These are phyloP conservation scores for Salix exigua DNA, from an alignment of 345 rosid genomes.

Conservation along the genomic window DNA sequence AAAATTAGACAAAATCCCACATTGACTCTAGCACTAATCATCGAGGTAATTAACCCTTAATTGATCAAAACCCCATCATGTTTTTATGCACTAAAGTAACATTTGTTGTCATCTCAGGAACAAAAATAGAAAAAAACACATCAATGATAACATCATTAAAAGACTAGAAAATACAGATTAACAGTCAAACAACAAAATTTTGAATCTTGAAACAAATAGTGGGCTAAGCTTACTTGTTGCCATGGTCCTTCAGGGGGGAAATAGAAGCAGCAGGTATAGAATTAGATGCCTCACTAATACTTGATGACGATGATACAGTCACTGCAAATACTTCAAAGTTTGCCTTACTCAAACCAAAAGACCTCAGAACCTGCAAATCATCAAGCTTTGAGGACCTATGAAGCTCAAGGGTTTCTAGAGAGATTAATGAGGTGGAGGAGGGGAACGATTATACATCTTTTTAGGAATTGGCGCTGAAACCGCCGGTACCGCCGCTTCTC, in stretches of 20 bases:
- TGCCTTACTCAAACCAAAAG: slow-evolving; percentile 33
- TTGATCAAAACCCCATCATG: not conserved
- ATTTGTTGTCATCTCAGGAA: not conserved
- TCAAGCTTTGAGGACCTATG: slow-evolving; percentile 36
- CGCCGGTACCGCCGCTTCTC: too few species aligned
- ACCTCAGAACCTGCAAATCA: slow-evolving; percentile 28
- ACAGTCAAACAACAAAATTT: not conserved
- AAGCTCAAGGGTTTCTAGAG: slow-evolving; percentile 35
- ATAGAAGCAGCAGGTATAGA: slow-evolving; percentile 81
- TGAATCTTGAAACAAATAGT: not conserved
- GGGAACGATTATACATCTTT: slow-evolving; percentile 32
- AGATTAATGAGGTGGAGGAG: slow-evolving; percentile 19
- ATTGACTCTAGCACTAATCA: not conserved
- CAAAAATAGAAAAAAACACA: not conserved
- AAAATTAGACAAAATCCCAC: not conserved
- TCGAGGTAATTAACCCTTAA: not conserved
- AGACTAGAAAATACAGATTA: too few species aligned
- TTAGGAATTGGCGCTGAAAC: not conserved
- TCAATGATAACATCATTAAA: not conserved
- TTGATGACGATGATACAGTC: slow-evolving; percentile 16
- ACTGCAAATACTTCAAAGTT: slow-evolving; percentile 33
- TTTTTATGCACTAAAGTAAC: not conserved
- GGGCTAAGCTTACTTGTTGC: slow-evolving; percentile 51
- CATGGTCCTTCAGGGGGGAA: slow-evolving; percentile 72
- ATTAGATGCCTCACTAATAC: slow-evolving; percentile 44